Base-by-base conservation (phyloP, 129 eudicot species). In the Heracleum sosnowskyi region DNA sequence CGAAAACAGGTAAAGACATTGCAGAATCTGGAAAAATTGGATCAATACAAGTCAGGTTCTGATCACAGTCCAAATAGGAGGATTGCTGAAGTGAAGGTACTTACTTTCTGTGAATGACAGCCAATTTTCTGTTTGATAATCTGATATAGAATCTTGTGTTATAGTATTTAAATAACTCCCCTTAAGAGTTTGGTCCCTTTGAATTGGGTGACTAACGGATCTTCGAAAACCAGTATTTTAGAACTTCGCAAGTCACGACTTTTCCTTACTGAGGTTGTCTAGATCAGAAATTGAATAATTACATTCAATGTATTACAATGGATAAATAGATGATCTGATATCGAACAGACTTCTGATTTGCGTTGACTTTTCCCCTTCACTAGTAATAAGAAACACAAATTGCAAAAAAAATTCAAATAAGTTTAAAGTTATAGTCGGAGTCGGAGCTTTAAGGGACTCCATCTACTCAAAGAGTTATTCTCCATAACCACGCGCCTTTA, bases 41-140 rank as follows among this genome's bases (percentile, higher is more conserved):
- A 82, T 69, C 53, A 69, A n/a, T 85, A 81, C 45, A 78, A 76
- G 57, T 77, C 86, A 55, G 81, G 31, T 73, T 49, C 77, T 73
- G 55, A 29, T 76, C 77, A 31, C 31, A 82, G 35, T 60, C 80
- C 76, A 49, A 78, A 77, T 47, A 78, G 83, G 79, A 83, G 75
- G 82, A 83, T 74, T 71, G 81, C 87, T 18, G 86, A 86, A 80
- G 77, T 72, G 39, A 84, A 90, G 99, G 99, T 96, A 92, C 69
- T 64, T 96, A 87, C 62, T 28, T 63, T 63, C 70, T 29, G 37
- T 64, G 70, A 63, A 11, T 26, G 69, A 64, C 37, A 64, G 1
- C 20, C 35, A 2, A 49, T 77, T n/a, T 40, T 34, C 31, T 9
- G 64, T 29, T 29, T 64, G 39, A 31, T 26, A 29, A n/a, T n/a